phyloP scores from a whole-genome alignment of 768 basidiomycete species.

The Phaeotremella fagi region DNA sequence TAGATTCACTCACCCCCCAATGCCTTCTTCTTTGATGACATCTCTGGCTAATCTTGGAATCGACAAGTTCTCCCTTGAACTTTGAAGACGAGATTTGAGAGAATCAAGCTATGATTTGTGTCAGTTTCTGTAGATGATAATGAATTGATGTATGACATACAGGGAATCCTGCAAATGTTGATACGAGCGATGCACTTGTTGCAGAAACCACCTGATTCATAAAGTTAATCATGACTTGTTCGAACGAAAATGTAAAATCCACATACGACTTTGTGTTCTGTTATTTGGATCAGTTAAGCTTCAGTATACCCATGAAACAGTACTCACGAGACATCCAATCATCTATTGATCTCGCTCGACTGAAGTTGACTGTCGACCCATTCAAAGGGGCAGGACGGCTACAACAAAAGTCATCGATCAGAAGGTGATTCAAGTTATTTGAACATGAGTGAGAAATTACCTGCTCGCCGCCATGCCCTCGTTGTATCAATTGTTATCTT shows the following conservation, averaged over 20 bases:
- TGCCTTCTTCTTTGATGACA: constrained; percentile 48
- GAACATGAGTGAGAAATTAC: too few species aligned
- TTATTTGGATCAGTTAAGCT: background rate
- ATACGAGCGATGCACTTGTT: constrained; percentile 83
- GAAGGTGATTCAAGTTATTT: too few species aligned
- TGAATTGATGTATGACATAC: constrained; percentile 47
- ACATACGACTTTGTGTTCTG: too few species aligned
- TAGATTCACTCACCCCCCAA: constrained; percentile 74
- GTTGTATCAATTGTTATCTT: background rate
- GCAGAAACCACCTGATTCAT: constrained; percentile 75
- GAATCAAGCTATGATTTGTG: constrained; percentile 67
- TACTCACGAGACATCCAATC: constrained; percentile 41
- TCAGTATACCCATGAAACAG: too few species aligned
- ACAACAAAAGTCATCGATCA: background rate
- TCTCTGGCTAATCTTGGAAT: constrained; percentile 57
- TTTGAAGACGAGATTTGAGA: constrained; percentile 88
- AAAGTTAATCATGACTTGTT: background rate
- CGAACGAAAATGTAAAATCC: too few species aligned
- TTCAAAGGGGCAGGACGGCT: constrained; percentile 38
- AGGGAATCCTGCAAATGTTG: constrained; percentile 88
- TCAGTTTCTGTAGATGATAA: background rate
- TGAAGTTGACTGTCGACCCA: constrained; percentile 35
- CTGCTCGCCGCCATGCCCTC: constrained; percentile 38
- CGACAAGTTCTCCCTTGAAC: constrained; percentile 67
- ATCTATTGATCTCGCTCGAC: constrained; percentile 24